phyloP scores from a whole-genome alignment of 2,329 filamentous ascomycete species.

The Aureobasidium vineae region DNA sequence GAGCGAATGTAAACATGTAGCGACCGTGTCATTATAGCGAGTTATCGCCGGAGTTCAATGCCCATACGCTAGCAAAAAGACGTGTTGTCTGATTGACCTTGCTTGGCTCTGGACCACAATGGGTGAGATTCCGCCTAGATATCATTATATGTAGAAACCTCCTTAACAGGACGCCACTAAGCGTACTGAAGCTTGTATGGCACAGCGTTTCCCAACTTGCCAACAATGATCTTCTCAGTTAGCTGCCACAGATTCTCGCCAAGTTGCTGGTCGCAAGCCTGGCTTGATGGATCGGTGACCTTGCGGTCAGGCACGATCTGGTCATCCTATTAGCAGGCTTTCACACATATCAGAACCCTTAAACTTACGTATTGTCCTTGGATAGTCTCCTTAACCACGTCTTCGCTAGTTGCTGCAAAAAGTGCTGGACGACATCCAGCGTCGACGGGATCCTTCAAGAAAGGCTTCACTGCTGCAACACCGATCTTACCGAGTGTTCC shows the following conservation, averaged over 20 bases:
- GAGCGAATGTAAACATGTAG: background rate
- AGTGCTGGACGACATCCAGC: conserved; percentile 50
- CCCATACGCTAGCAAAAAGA: background rate
- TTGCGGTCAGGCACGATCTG: conserved; percentile 51
- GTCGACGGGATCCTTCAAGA: conserved; percentile 52
- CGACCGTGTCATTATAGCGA: background rate
- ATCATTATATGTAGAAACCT: background rate
- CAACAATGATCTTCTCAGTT: conserved; percentile 46
- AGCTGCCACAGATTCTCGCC: conserved; percentile 49
- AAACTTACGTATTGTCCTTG: conserved; percentile 45
- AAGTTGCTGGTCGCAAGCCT: conserved; percentile 46
- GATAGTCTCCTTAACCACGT: conserved; percentile 46
- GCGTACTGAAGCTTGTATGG: conserved; percentile 21
- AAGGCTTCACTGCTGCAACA: conserved; percentile 45
- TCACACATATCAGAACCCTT: background rate
- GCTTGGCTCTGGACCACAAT: background rate
- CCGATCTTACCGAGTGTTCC: conserved; percentile 49
- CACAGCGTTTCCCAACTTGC: conserved; percentile 40
- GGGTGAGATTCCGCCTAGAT: background rate
- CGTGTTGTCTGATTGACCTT: background rate
- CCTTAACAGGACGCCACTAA: background rate
- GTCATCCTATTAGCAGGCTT: background rate
- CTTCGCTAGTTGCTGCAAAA: conserved; percentile 50
- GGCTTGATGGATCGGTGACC: conserved; percentile 44
- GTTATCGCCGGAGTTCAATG: background rate